phyloP scores from a whole-genome alignment of 2,329 filamentous ascomycete species.

The Fusarium nygamai region DNA sequence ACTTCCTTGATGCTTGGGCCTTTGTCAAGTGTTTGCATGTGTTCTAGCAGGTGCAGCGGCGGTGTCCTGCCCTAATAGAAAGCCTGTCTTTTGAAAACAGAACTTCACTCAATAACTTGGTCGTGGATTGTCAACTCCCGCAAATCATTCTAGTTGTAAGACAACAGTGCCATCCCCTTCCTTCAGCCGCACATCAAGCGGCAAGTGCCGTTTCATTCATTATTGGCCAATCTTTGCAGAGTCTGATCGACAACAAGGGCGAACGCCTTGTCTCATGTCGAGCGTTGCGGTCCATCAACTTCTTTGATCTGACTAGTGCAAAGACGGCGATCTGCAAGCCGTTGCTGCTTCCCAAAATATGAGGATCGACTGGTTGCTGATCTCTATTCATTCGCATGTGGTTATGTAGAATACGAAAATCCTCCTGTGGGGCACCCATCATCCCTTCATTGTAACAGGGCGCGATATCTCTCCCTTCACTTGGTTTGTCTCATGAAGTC shows the following conservation, averaged over 20 bases:
- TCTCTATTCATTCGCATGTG: not conserved
- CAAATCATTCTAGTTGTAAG: not conserved
- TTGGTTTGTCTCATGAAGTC: not conserved
- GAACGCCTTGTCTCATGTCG: not conserved
- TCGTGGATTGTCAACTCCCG: not conserved
- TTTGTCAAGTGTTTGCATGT: not conserved
- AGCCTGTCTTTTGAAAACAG: not conserved
- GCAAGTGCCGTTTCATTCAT: not conserved
- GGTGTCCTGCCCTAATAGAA: not conserved
- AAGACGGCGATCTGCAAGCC: not conserved
- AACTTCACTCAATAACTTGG: too few species aligned
- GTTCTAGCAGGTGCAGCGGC: too few species aligned
- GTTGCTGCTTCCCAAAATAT: not conserved
- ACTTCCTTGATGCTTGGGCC: fast-evolving
- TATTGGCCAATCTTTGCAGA: not conserved
- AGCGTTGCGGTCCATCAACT: not conserved
- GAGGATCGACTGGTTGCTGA: not conserved
- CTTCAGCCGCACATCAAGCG: not conserved
- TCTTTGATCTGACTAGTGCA: not conserved
- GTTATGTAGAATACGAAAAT: not conserved
- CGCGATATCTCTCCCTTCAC: not conserved
- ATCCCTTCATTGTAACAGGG: not conserved
- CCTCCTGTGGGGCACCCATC: too few species aligned
- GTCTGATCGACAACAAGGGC: not conserved
- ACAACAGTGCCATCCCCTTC: not conserved